Base-by-base conservation (phyloP, 805 yeast genomes). In the Zygotorulaspora sp. region DNA sequence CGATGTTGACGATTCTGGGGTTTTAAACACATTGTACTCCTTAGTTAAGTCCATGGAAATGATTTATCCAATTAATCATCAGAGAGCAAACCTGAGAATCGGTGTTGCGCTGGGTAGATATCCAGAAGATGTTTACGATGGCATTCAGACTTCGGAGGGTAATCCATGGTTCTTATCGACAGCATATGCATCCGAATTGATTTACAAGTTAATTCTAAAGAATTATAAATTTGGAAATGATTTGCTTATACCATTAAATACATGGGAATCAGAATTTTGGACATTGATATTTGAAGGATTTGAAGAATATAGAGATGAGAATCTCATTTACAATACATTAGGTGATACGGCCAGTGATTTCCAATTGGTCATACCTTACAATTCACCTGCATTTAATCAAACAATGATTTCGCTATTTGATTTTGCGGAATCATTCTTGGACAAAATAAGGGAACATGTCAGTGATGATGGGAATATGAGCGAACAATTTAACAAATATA, bases 131-230 rank as follows among this genome's bases (percentile, higher is more conserved):
- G 58, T 81, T 7, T 89, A 89, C 60, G 81, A 89, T 58, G 96
- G 96, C 0, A 64, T 68, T 43, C 78, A 77, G 0, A 66, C 73
- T 0, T 69, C 80, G 21, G 86, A 80, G 50, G 97, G 96, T 2
- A 88, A 89, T 53, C 97, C 97, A 5, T 89, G 97, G 97, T 87
- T 88, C 55, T 73, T 89, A 41, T 66, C 84, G 3, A 83, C 90
- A 1, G 75, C 83, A 0, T 68, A 83, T 3, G 86, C 85, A 2
- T 66, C 85, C 4, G 85, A 81, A 55, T 48, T 80, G 12, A 55
- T 82, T 29, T 81, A 72, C 59, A 76, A 74, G 52, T 55, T 75
- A 41, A 66, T 82, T 18, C 64, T 64, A 55, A 72, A 72, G 44
- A 58, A 72, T 26, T 62, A 66, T 45, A 49, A 49, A 6, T 45